Conservation (phyloP, 306 rosid genomes). For the Rosa lucieae region DNA sequence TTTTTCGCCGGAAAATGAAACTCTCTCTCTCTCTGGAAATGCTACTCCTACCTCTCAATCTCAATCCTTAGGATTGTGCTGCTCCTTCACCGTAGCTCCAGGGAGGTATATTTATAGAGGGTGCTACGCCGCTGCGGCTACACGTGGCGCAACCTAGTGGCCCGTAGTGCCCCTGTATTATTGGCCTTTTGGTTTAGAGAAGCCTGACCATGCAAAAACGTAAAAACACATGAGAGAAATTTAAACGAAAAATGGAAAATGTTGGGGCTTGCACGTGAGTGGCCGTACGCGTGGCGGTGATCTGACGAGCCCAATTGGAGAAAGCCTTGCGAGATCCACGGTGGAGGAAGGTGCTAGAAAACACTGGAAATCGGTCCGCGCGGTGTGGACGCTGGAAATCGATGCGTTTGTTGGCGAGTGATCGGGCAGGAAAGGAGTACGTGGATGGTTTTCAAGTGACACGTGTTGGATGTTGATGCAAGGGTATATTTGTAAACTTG, state of each 20-base stretch:
- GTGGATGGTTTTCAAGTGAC: neutral
- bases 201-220: slow-evolving; percentile 32
- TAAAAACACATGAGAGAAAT: too few relatives aligned
- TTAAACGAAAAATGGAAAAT: neutral
- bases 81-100: neutral
- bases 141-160: slow-evolving; percentile 48
- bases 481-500: too few relatives aligned
- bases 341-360: neutral
- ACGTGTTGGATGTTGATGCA: neutral
- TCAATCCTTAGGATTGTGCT: neutral
- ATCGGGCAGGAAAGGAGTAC: neutral
- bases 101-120: slow-evolving; percentile 35
- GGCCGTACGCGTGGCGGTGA: neutral
- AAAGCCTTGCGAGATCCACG: neutral
- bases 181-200: neutral
- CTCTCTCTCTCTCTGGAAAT: neutral
- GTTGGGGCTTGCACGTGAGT: neutral
- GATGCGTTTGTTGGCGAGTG: neutral
- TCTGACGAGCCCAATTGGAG: neutral
- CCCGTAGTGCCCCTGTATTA: neutral
- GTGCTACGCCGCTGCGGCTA: neutral
- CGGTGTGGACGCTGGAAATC: neutral
- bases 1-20: neutral
- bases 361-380: neutral
- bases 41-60: neutral